Percentiles rank a stretch among this genome's conserved stretches.
phyloP scores from a whole-genome alignment of 139 green algal genomes.

The Tetradesmus lagerheimii region DNA sequence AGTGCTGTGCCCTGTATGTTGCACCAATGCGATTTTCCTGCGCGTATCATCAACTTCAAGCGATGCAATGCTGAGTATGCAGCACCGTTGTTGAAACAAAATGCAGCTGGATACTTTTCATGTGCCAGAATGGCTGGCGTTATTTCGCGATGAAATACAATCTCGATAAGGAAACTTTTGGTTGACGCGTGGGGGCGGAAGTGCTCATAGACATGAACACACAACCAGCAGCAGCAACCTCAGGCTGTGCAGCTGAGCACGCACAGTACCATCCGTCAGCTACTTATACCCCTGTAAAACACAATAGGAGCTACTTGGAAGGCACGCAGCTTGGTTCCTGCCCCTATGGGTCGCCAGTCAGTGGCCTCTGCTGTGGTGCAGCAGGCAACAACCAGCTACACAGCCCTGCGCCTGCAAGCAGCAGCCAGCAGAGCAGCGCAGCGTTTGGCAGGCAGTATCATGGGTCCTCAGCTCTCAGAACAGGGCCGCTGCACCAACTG shows the following conservation, averaged over 20 bases:
- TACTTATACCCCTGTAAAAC: neutral
- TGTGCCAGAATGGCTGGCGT: neutral
- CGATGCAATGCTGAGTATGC: neutral
- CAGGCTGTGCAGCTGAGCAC: neutral
- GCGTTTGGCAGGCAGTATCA: neutral
- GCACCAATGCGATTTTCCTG: neutral
- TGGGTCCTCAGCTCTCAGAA: neutral
- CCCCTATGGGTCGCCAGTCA: slow-evolving; percentile 35
- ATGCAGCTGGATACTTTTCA: neutral
- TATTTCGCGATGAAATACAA: neutral
- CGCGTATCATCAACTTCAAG: too few relatives aligned
- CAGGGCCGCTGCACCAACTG: neutral
- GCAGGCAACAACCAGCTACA: neutral
- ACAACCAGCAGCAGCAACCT: neutral
- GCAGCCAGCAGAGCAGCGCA: neutral
- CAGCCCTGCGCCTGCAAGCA: neutral
- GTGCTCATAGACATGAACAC: neutral
- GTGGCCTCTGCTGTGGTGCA: slow-evolving; percentile 19
- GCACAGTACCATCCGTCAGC: neutral
- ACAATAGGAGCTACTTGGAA: neutral
- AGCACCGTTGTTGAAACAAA: neutral
- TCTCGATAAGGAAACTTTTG: neutral
- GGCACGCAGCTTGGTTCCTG: neutral
- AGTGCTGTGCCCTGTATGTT: neutral
- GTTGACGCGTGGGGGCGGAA: neutral